Base-by-base conservation (phyloP, 2,329 filamentous ascomycete genomes). In the Fusarium mundagurra region DNA sequence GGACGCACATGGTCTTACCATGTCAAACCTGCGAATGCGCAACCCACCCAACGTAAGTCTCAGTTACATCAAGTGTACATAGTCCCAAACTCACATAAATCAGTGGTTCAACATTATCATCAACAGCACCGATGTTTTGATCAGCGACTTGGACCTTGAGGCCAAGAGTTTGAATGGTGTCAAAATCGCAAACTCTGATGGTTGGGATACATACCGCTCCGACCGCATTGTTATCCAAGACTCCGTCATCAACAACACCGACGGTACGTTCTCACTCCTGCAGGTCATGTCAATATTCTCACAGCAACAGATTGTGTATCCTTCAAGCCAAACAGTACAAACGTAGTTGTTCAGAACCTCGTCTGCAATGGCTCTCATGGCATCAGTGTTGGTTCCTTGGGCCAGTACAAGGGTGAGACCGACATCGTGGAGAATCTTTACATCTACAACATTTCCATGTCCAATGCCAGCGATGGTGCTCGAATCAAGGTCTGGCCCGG, bases 401-500 rank as follows among this genome's bases (percentile, higher is more conserved):
- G 92, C 29, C 92, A 94, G 80, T 93, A 94, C 77, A 75, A 83
- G 22, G 87, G 85, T 29, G 87, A 90, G 71, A 87, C 88, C 22
- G 92, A 94, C 71, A 90, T 93, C 51, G 91, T 93, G 5, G 86
- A 92, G 80, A 90, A 94, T 74, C 79, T 94, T n/a, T 89, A 91
- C 75, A 87, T 92, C 64, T 89, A 87, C 81, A 91, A 91, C 74
- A 84, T 87, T 48, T 86, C 85, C 44, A 88, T 91, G 86, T 84
- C 85, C 61, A 90, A 92, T 75, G 88, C 89, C 6, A 84, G 88
- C 61, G 89, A 93, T 72, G 91, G 90, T 36, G 92, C 92, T 1
- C 89, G 92, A 67, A 93, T 94, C 83, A 94, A 94, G 81, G 91
- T 93, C 63, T 94, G 92, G 92, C 91, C 92, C 0, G 90, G 90